Conservation (phyloP, 352 stramenopile genomes). For the Pythium phragmitis region DNA sequence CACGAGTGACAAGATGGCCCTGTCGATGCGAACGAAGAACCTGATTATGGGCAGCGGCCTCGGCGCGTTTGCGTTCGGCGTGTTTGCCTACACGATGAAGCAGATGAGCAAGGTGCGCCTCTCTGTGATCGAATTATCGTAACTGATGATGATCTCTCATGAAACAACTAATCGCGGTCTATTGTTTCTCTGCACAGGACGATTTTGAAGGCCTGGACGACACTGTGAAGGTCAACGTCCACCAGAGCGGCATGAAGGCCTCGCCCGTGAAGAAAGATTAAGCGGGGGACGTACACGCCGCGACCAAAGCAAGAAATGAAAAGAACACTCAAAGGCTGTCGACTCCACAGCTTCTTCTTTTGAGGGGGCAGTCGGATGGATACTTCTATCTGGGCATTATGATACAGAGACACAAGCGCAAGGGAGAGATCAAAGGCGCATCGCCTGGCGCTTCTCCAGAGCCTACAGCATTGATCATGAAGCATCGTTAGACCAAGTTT, state of each 20-base stretch:
- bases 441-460: slow-evolving; percentile 20
- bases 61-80: slow-evolving; percentile 53
- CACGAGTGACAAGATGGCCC: slow-evolving; percentile 37
- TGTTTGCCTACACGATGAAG: slow-evolving; percentile 79
- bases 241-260: slow-evolving; percentile 76
- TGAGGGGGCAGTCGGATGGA: not conserved
- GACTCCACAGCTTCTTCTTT: not conserved
- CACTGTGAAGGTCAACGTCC: slow-evolving; percentile 74
- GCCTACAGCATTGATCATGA: slow-evolving; percentile 12
- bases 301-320: slow-evolving; percentile 6
- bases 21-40: slow-evolving; percentile 77
- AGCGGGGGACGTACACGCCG: not conserved
- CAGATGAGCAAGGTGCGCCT: slow-evolving; percentile 74
- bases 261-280: slow-evolving; percentile 58
- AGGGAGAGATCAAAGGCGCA: slow-evolving; percentile 5
- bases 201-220: slow-evolving; percentile 82
- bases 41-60: slow-evolving; percentile 67
- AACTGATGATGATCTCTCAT: not conserved
- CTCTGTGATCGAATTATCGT: not conserved
- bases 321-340: no score
- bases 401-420: slow-evolving; percentile 4
- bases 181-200: slow-evolving; percentile 39
- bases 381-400: not conserved
- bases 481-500: not conserved
- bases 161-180: not conserved